Evolutionary conservation across 257 asterid species (phyloP).

Genomic region (Nyctanthes arbortristis): DNA sequence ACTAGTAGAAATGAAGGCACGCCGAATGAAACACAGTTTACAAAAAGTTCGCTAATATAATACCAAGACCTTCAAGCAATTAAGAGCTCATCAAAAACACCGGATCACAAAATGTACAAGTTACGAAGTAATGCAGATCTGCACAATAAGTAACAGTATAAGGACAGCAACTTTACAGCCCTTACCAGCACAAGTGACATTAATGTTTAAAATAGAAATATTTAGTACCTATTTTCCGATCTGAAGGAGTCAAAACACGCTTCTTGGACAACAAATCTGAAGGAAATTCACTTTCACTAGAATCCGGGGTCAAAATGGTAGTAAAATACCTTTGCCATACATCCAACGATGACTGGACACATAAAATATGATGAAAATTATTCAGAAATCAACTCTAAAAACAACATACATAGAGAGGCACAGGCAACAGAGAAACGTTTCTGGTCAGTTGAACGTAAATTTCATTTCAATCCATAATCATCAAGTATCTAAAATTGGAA

Average conservation of each 20-base stretch:
- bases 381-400: constrained; percentile 11
- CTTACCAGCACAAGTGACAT: background rate
- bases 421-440: background rate
- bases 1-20: too few species aligned
- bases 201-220: constrained; percentile 8
- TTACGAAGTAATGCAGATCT: background rate
- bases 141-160: background rate
- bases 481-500: too few species aligned
- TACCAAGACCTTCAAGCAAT: background rate
- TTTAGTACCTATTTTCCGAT: constrained; percentile 8
- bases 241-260: constrained; percentile 13
- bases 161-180: background rate
- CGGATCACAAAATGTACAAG: background rate
- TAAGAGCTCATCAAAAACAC: background rate
- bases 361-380: constrained; percentile 1
- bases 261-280: constrained; percentile 1
- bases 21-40: background rate
- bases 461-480: background rate
- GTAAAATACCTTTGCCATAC: constrained; percentile 48
- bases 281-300: constrained; percentile 36
- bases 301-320: constrained; percentile 59
- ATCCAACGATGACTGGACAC: constrained; percentile 37
- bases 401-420: background rate
- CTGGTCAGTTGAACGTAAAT: constrained; percentile 1
- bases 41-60: too few species aligned